Evolutionary conservation across 148 eudicot genomes (phyloP).

Genomic region (Amaranthus hypochondriacus): DNA sequence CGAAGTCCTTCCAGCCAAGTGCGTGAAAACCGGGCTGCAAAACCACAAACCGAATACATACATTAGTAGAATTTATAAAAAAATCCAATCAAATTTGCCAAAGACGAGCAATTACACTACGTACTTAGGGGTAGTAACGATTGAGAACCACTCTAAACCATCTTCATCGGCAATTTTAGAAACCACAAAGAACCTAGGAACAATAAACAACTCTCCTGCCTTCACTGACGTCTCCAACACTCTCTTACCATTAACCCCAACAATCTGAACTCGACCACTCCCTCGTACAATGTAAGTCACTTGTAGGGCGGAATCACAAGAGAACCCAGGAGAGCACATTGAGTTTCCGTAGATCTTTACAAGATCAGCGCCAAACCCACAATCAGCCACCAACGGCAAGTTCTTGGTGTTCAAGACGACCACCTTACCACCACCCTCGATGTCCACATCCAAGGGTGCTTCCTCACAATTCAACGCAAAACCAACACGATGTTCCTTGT

Average conservation of each 20-base stretch:
- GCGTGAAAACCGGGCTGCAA: too few relatives aligned
- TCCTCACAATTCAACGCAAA: constrained; percentile 77
- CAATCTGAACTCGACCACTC: constrained; percentile 81
- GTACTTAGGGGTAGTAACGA: constrained; percentile 80
- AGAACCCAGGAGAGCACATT: constrained; percentile 88
- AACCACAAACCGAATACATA: background rate
- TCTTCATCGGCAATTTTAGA: constrained; percentile 66
- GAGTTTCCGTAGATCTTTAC: constrained; percentile 63
- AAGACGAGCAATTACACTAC: constrained; percentile 12
- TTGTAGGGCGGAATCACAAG: constrained; percentile 82
- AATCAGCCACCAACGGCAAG: constrained; percentile 86
- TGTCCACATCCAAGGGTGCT: constrained; percentile 80
- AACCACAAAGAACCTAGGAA: constrained; percentile 81
- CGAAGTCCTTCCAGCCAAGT: too few relatives aligned
- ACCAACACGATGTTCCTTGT: constrained; percentile 47
- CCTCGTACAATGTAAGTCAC: constrained; percentile 79
- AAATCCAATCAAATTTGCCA: background rate
- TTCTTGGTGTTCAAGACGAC: constrained; percentile 84
- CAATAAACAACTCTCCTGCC: constrained; percentile 72
- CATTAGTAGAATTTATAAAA: background rate
- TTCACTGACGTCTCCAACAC: constrained; percentile 58
- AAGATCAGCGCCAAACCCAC: constrained; percentile 78
- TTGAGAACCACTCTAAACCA: constrained; percentile 96
- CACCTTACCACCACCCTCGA: constrained; percentile 64
- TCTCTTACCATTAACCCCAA: constrained; percentile 75